Evolutionary conservation across 2,329 filamentous ascomycete genomes (phyloP).

Genomic region (Fusarium decemcellulare): DNA sequence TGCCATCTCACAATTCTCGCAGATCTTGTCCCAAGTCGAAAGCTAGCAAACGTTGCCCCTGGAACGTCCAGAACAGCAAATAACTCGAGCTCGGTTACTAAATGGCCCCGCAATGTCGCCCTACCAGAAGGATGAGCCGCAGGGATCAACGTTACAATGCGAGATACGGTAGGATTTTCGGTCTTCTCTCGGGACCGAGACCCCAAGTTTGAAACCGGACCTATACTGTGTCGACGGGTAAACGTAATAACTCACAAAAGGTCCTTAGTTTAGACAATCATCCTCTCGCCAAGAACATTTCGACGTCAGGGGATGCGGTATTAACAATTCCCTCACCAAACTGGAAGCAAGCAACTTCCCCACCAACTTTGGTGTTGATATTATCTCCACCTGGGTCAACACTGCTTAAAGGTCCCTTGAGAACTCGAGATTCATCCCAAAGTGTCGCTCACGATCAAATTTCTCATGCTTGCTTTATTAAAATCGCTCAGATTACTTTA

Average conservation of each 20-base stretch:
- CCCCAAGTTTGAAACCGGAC: not conserved
- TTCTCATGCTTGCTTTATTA: not conserved
- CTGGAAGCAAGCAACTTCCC: not conserved
- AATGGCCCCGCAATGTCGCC: no score
- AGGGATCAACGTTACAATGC: no score
- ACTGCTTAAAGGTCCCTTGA: not conserved
- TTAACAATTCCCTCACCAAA: not conserved
- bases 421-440: not conserved
- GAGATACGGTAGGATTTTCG: not conserved
- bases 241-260: not conserved
- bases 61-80: no score
- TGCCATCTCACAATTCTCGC: no score
- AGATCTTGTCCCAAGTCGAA: no score
- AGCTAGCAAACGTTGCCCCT: no score
- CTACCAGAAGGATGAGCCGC: no score
- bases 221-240: not conserved
- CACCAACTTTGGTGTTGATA: not conserved
- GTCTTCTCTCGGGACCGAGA: not conserved
- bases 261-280: not conserved
- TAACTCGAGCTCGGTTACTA: no score
- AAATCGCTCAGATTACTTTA: not conserved
- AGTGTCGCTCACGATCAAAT: no score
- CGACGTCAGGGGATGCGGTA: not conserved
- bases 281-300: not conserved
- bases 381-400: not conserved